Base-by-base conservation (phyloP, 208 protist genomes). In the Kentomonas sorsogonicus region DNA sequence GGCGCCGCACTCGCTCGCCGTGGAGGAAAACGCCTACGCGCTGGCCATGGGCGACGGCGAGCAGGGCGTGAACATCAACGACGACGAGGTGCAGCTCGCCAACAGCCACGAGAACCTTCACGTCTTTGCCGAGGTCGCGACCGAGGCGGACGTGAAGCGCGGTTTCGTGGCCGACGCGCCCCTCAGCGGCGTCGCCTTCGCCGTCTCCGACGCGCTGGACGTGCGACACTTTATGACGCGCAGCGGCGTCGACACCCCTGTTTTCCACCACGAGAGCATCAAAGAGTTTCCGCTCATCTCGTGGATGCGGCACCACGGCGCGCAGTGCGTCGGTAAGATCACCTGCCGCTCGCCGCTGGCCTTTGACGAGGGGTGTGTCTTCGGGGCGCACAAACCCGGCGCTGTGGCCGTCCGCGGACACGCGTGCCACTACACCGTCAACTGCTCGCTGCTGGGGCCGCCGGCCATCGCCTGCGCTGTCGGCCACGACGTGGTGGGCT, bases 341-440 rank as follows among this genome's bases (percentile, higher is more conserved):
- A 68, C 59, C 30, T 89, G 80, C 51, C 55, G 65, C 34, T 91
- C 82, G 1, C 86, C 86, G 9, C 55, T 91, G 23, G 66, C 72
- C 2, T 53, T 90, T n/a, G 70, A 64, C 55, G 86, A 94, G 61
- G 82, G 75, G 30, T 75, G 65, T 26, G 43, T 83, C 0, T 77
- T 89, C 64, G 79, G 74, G 7, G 43, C 63, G 0, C 69, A 86
- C 9, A 77, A 66, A 53, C 73, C 80, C 11, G 73, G 64, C 9
- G 69, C 82, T 0, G 44, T 74, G 25, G 83, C 86, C 1, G 67
- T 94, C 1, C 26, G 52, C 16, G 61, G 54, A 31, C 68, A 77
- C 20, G 73, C 79, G 15, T 90, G 80, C 65, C 82, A 94, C 69
- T 94, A 89, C 58, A 67, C 72, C 25, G 82, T 94, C 52, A 85